phyloP scores from a whole-genome alignment of 805 yeast species.

The Sporopachydermia lactativora region DNA sequence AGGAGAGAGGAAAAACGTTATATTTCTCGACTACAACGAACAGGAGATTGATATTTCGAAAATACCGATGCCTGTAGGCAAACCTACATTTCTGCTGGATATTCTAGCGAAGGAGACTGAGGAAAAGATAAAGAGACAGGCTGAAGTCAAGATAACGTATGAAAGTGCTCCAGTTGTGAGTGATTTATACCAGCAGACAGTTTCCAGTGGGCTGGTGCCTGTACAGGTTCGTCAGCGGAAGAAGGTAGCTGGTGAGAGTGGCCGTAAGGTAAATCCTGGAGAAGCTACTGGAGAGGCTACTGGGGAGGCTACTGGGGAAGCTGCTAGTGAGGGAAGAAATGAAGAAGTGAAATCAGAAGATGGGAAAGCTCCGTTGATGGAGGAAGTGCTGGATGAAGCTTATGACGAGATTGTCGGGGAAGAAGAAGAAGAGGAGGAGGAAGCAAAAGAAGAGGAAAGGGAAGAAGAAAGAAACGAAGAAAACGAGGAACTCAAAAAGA shows the following conservation, averaged over 20 bases:
- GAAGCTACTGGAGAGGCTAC: too few relatives aligned
- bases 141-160: slow-evolving; percentile 7
- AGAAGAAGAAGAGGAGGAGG: too few relatives aligned
- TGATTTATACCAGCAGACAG: slow-evolving; percentile 10
- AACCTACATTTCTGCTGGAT: not conserved
- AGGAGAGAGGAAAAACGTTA: not conserved
- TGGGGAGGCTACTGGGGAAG: too few relatives aligned
- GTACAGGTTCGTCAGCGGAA: slow-evolving; percentile 7
- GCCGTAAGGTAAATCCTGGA: too few relatives aligned
- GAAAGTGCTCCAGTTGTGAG: slow-evolving; percentile 15
- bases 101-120: not conserved
- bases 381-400: too few relatives aligned
- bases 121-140: not conserved
- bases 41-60: not conserved
- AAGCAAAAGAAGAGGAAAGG: not conserved
- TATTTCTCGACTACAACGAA: not conserved
- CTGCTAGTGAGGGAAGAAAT: too few relatives aligned
- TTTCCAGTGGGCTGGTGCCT: slow-evolving; percentile 10
- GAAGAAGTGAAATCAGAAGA: too few relatives aligned
- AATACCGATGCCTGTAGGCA: not conserved
- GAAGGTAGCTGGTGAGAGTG: too few relatives aligned
- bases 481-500: slow-evolving; percentile 7
- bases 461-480: slow-evolving; percentile 18
- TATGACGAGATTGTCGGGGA: too few relatives aligned
- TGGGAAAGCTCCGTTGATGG: too few relatives aligned